These are phyloP conservation scores for Boletus sp. DNA, from an alignment of 768 basidiomycete species.

Conservation along the genomic window DNA sequence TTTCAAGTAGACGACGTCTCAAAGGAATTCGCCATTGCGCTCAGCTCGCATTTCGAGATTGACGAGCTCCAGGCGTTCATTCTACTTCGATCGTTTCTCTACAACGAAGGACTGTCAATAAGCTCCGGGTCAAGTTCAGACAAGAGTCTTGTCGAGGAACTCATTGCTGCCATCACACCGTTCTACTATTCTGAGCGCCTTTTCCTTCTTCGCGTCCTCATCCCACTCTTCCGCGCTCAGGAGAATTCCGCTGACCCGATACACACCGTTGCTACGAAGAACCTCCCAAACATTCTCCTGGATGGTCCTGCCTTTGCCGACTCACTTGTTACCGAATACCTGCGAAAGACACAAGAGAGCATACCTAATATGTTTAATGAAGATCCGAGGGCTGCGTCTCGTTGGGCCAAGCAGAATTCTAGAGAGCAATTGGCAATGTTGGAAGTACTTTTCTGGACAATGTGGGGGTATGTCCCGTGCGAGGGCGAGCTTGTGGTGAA, in stretches of 20 bases:
- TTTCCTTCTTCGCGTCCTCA: slow-evolving; percentile 62
- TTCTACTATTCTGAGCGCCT: slow-evolving; percentile 85
- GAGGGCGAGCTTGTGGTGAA: slow-evolving; percentile 59
- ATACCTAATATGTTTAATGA: slow-evolving; percentile 45
- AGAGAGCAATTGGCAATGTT: slow-evolving; percentile 79
- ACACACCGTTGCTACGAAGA: slow-evolving; percentile 50
- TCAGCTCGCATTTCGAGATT: slow-evolving; percentile 71
- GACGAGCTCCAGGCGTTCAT: slow-evolving; percentile 80
- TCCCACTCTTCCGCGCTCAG: slow-evolving; percentile 72
- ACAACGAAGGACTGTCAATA: slow-evolving; percentile 69
- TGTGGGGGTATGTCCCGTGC: slow-evolving; percentile 75
- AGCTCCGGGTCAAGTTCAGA: slow-evolving; percentile 44
- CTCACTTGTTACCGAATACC: slow-evolving; percentile 59
- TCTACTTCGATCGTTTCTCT: slow-evolving; percentile 73
- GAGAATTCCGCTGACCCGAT: slow-evolving; percentile 56
- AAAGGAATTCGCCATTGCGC: slow-evolving; percentile 66
- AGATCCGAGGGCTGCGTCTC: slow-evolving; percentile 58
- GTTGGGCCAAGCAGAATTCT: slow-evolving; percentile 71
- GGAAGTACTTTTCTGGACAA: slow-evolving; percentile 86
- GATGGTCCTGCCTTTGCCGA: slow-evolving; percentile 65
- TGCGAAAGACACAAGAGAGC: slow-evolving; percentile 45
- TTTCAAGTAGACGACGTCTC: slow-evolving; percentile 65
- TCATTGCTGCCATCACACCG: slow-evolving; percentile 66
- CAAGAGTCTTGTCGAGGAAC: slow-evolving; percentile 33
- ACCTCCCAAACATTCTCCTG: slow-evolving; percentile 59